Conservation (phyloP, 768 basidiomycete species). For the Hysterangium stoloniferum region DNA sequence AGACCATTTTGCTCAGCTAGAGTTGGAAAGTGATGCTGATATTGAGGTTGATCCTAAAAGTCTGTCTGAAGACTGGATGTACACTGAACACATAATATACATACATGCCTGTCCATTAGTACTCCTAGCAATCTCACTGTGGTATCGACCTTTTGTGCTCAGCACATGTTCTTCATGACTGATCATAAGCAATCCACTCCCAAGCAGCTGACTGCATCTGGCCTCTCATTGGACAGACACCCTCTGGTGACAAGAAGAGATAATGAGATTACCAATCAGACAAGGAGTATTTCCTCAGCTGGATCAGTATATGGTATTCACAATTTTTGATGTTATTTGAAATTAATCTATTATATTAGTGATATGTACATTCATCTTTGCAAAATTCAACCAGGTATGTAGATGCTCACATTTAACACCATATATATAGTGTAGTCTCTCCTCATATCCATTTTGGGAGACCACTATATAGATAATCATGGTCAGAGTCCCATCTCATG, state of each 20-base stretch:
- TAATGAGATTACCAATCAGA: conserved; percentile 31
- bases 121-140: not conserved
- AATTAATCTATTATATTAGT: conserved; percentile 18
- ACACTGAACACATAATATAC: conserved; percentile 38
- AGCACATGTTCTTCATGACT: conserved; percentile 43
- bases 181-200: conserved; percentile 42
- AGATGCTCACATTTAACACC: too few relatives aligned
- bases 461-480: too few relatives aligned
- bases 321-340: not conserved
- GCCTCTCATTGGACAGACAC: conserved; percentile 14
- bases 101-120: conserved; percentile 32
- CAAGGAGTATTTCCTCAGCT: conserved; percentile 36
- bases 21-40: conserved; percentile 23
- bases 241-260: conserved; percentile 34
- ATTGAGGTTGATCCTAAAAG: conserved; percentile 37
- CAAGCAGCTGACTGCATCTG: conserved; percentile 23
- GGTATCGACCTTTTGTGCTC: not conserved
- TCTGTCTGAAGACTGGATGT: conserved; percentile 32
- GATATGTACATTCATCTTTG: conserved; percentile 41
- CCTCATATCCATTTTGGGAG: too few relatives aligned
- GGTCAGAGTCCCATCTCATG: too few relatives aligned
- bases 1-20: conserved; percentile 22
- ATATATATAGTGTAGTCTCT: too few relatives aligned
- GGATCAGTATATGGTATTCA: conserved; percentile 25
- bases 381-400: conserved; percentile 45